These are phyloP conservation scores for Fusarium ramigenum DNA, from an alignment of 2,329 filamentous ascomycete species.

Conservation along the genomic window DNA sequence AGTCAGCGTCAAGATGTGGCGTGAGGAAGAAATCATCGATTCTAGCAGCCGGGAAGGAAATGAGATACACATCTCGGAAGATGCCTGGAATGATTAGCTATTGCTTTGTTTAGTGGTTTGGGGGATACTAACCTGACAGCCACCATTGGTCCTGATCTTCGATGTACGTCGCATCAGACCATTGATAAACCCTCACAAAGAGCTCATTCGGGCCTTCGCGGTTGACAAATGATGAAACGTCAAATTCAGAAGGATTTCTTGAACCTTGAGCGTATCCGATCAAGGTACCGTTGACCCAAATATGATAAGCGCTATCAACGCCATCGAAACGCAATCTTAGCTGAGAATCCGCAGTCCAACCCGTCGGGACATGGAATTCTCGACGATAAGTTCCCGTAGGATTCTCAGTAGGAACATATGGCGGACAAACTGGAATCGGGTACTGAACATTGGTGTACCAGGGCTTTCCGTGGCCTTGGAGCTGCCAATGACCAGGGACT, in stretches of 20 bases:
- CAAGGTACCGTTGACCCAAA: slow-evolving; percentile 71
- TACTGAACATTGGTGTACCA: slow-evolving; percentile 76
- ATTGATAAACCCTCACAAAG: slow-evolving; percentile 74
- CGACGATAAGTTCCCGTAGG: slow-evolving; percentile 71
- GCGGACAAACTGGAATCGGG: slow-evolving; percentile 72
- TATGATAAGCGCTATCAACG: slow-evolving; percentile 75
- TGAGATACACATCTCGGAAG: slow-evolving; percentile 71
- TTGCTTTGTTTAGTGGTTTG: slow-evolving; percentile 56
- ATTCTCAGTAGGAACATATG: slow-evolving; percentile 69
- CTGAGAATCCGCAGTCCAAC: slow-evolving; percentile 60
- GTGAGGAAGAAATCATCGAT: slow-evolving; percentile 66
- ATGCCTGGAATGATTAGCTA: slow-evolving; percentile 58
- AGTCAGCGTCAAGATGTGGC: slow-evolving; percentile 63
- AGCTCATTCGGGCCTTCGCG: slow-evolving; percentile 60
- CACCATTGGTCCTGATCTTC: slow-evolving; percentile 78
- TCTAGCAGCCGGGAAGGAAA: slow-evolving; percentile 64
- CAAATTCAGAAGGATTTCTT: slow-evolving; percentile 75
- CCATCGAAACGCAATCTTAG: slow-evolving; percentile 75
- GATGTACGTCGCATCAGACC: slow-evolving; percentile 74
- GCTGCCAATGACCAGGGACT: slow-evolving; percentile 76
- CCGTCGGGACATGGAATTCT: slow-evolving; percentile 61
- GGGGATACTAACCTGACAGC: slow-evolving; percentile 65
- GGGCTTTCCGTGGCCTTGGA: slow-evolving; percentile 72
- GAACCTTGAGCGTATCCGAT: slow-evolving; percentile 76
- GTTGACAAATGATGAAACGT: slow-evolving; percentile 62